Conservation (phyloP, 2,329 filamentous ascomycete genomes). For the Penicillium sp. region DNA sequence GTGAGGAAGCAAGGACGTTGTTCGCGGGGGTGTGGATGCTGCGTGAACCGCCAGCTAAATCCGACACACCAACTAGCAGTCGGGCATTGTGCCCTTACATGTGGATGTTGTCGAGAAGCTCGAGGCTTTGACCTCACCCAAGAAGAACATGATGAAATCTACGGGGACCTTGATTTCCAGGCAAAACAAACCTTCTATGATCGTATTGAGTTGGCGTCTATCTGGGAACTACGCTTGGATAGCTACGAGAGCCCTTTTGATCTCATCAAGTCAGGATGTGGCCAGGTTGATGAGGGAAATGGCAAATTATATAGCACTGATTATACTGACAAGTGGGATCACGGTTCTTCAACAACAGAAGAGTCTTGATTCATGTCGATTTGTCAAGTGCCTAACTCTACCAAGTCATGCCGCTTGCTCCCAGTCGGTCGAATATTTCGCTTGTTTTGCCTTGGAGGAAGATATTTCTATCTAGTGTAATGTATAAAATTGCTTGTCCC, state of each 20-base stretch:
- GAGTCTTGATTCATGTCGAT: neutral
- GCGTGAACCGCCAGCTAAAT: neutral
- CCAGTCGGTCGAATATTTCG: neutral
- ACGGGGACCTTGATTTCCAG: neutral
- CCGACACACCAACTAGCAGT: neutral
- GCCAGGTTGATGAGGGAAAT: neutral
- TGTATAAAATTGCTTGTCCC: too few species aligned
- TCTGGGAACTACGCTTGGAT: neutral
- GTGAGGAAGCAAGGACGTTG: neutral
- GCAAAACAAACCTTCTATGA: neutral
- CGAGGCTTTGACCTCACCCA: neutral
- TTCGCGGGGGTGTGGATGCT: conserved; percentile 3
- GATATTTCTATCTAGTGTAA: too few species aligned
- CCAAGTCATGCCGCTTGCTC: neutral
- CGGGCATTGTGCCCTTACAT: conserved; percentile 5
- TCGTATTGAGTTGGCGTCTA: neutral
- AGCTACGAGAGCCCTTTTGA: neutral
- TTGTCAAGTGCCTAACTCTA: neutral
- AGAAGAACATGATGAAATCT: neutral
- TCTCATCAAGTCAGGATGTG: neutral
- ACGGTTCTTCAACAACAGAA: neutral
- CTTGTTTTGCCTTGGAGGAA: too few species aligned
- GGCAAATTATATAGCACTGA: neutral
- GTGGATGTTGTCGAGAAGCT: neutral
- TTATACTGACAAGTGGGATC: neutral